Conservation (phyloP, 768 basidiomycete genomes). For the Tephrocybe sp. region DNA sequence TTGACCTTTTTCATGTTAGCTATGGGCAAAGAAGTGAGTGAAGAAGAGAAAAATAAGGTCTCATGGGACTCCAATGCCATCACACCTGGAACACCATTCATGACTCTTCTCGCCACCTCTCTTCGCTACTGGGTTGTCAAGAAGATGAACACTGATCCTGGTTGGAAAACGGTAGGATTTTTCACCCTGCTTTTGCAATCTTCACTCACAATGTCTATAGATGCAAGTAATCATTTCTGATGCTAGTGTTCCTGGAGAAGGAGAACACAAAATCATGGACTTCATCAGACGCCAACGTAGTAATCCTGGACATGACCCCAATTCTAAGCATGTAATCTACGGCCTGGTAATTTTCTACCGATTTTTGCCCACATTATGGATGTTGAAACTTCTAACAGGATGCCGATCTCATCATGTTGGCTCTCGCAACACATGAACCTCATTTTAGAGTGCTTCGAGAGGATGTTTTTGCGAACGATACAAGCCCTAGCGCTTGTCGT, state of each 20-base stretch:
- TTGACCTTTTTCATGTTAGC: constrained; percentile 40
- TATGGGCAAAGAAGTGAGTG: constrained; percentile 87
- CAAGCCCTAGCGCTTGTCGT: constrained; percentile 76
- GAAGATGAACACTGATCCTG: constrained; percentile 93
- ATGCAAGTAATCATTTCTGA: constrained; percentile 97
- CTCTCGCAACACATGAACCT: constrained; percentile 98
- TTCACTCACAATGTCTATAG: constrained; percentile 35
- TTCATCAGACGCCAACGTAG: constrained; percentile 88
- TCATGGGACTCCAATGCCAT: constrained; percentile 99
- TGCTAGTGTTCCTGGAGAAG: constrained; percentile 95
- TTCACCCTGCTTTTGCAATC: constrained; percentile 21
- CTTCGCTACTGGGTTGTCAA: constrained; percentile 95
- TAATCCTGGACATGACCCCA: constrained; percentile 89
- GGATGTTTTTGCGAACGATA: constrained; percentile 89
- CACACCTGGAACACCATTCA: constrained; percentile 98
- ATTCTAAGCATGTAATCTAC: constrained; percentile 96
- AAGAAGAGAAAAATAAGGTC: constrained; percentile 80
- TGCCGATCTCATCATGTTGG: constrained; percentile 98
- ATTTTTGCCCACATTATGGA: background rate
- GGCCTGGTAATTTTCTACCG: constrained; percentile 64
- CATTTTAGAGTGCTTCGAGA: constrained; percentile 95
- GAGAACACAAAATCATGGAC: constrained; percentile 99
- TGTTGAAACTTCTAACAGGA: constrained; percentile 50
- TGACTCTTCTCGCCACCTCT: constrained; percentile 85
- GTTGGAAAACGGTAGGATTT: constrained; percentile 81